Base-by-base conservation (phyloP, 345 rosid species). In the Citrus inodora region DNA sequence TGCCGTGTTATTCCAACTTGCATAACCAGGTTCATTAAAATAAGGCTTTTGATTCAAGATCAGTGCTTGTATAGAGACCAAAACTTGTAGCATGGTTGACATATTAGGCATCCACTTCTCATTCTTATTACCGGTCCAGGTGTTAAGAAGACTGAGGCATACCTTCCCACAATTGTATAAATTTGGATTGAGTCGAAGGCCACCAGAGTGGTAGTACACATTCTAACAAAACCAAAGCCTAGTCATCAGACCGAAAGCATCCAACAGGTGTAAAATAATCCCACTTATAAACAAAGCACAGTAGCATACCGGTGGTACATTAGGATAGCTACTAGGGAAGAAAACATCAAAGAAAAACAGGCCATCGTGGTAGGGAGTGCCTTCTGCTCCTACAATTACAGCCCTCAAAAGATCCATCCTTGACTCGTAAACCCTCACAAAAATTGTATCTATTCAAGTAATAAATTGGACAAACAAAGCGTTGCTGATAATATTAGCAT, bases 341-440 rank as follows among this genome's bases (percentile, higher is more conserved):
- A 75, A 88, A 78, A 95, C 81, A 79, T 95, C 99, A 80, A 93
- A 92, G 87, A 93, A 95, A 85, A 89, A 95, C 55, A 95, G 92
- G 82, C 99, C 98, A 63, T 95, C 97, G 55, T 92, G 98, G 83
- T 95, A 95, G 25, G 99, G 99, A 80, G 99, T 95, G 67, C 97
- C 97, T 72, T 91, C 94, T 16, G 99, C 96, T 86, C 99, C 99
- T 22, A 92, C 79, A 70, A 95, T 95, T 64, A 92, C 97, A 82
- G 98, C 98, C 84, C 98, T 90, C 87, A 93, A 80, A 70, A 93
- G 89, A 83, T 95, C 99, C 98, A 95, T 92, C 83, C 99, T 88
- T 79, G 96, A 82, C 81, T 93, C 98, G 82, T 88, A 95, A 67
- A 84, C 97, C 85, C 98, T 93, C 60, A 91, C 98, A 86, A 89